Conservation (phyloP, 495 filamentous ascomycete genomes). For the Aspergillus hancockii region DNA sequence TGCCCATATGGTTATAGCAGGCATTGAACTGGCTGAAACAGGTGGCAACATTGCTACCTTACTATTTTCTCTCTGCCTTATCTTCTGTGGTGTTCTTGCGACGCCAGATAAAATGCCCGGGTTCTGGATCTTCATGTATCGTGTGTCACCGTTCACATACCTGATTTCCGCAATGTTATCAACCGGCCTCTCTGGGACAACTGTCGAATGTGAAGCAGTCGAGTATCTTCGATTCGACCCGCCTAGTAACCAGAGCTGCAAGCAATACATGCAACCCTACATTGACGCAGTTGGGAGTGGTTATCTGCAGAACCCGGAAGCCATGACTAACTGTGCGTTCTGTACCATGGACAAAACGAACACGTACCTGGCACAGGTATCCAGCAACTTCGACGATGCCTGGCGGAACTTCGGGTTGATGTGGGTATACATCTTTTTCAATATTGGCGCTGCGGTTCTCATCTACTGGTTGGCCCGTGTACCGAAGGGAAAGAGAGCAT, state of each 20-base stretch:
- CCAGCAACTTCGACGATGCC: slow-evolving; percentile 37
- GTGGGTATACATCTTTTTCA: slow-evolving; percentile 64
- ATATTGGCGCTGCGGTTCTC: slow-evolving; percentile 59
- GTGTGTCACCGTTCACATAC: slow-evolving; percentile 64
- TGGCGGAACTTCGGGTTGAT: slow-evolving; percentile 53
- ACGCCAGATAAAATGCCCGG: slow-evolving; percentile 54
- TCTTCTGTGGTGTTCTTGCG: slow-evolving; percentile 43
- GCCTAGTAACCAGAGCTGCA: slow-evolving; percentile 48
- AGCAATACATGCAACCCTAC: slow-evolving; percentile 39
- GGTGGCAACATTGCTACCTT: slow-evolving; percentile 7
- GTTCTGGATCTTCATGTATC: slow-evolving; percentile 77
- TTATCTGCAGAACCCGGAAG: slow-evolving; percentile 25
- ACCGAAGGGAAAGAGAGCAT: slow-evolving; percentile 48
- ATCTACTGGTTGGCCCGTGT: slow-evolving; percentile 74
- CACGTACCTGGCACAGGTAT: slow-evolving; percentile 34
- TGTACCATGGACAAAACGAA: slow-evolving; percentile 44
- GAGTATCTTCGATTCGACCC: slow-evolving; percentile 57
- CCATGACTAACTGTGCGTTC: slow-evolving; percentile 38
- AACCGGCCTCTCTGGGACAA: slow-evolving; percentile 48
- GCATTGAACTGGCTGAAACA: slow-evolving; percentile 47
- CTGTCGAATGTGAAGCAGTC: slow-evolving; percentile 52
- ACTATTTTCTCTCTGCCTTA: slow-evolving; percentile 6
- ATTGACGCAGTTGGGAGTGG: slow-evolving; percentile 6
- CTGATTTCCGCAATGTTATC: slow-evolving; percentile 26
- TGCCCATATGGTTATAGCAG: slow-evolving; percentile 55